Base-by-base conservation (phyloP, 192 early-diverging fungal genomes). In the Coemansia sp. region DNA sequence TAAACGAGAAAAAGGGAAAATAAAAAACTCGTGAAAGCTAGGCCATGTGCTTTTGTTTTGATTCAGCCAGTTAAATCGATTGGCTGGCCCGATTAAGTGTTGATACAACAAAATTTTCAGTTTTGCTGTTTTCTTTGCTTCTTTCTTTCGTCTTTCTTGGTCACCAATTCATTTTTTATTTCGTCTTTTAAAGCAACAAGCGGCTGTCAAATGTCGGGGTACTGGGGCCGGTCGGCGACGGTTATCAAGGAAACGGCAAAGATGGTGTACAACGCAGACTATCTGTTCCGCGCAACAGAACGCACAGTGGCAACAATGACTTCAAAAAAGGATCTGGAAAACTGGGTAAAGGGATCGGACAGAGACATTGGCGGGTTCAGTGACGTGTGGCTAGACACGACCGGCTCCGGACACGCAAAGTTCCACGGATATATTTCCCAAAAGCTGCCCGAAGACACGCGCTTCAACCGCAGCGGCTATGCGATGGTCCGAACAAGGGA, bases 281-380 rank as follows among this genome's bases (percentile, higher is more conserved):
- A 71, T 58, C 66, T 83, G 71, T 75, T 71, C 53, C 93, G 94
- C 89, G 85, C 90, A 63, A 82, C 85, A 38, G 91, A 93, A 62
- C 71, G 90, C 60, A 84, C 87, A 10, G 86, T 98, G 82, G 87
- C 86, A n/a, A 65, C 82, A 5, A 75, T 95, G 39, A 87, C 87
- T 36, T 71, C 66, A 8, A 78, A 87, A 34, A 81, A 87, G 35
- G 90, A 91, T 69, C 64, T 98, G 36, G 67, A 90, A 43, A 62
- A 79, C 23, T 98, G 94, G 92, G 73, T 88, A 15, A 85, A 94
- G 26, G 96, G 96, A 0, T 92, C 90, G 2, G 96, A 98, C 78
- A 89, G 90, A 58, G 95, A 98, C 75, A 92, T 98, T 84, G 95
- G 95, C 78, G 92, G 93, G 16, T 83, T 85, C 55, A 91, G 91